Evolutionary conservation across 768 basidiomycete species (phyloP).

Genomic region (Paxillus involutus): DNA sequence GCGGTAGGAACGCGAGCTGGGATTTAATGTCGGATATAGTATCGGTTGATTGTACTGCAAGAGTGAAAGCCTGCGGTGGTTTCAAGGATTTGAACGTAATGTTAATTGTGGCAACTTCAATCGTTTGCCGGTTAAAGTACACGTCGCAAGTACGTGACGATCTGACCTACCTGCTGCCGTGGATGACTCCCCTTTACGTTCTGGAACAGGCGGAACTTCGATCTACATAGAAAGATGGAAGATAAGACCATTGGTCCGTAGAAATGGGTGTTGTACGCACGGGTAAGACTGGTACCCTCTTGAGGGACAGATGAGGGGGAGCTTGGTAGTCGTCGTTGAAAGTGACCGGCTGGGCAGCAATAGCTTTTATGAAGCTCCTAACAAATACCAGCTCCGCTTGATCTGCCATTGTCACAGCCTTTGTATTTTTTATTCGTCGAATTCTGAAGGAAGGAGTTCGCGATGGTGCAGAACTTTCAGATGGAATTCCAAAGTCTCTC

Average conservation of each 20-base stretch:
- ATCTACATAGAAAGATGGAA: slow-evolving; percentile 40
- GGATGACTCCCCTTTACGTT: slow-evolving; percentile 40
- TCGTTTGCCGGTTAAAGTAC: slow-evolving; percentile 9
- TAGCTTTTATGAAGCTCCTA: slow-evolving; percentile 59
- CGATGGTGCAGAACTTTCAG: neutral
- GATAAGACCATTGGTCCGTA: slow-evolving; percentile 1
- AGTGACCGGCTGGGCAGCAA: slow-evolving; percentile 65
- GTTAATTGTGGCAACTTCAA: slow-evolving; percentile 38
- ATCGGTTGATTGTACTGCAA: slow-evolving; percentile 79
- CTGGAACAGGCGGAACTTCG: slow-evolving; percentile 59
- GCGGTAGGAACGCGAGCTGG: slow-evolving; percentile 62
- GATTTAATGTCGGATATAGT: slow-evolving; percentile 79
- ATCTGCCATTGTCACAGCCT: slow-evolving; percentile 47
- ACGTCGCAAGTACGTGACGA: slow-evolving; percentile 1
- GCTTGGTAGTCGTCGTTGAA: slow-evolving; percentile 80
- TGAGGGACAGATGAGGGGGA: slow-evolving; percentile 62
- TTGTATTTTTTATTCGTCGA: slow-evolving; percentile 1
- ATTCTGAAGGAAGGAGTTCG: neutral
- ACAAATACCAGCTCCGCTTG: slow-evolving; percentile 61
- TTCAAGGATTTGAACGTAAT: slow-evolving; percentile 92
- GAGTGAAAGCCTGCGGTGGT: slow-evolving; percentile 72
- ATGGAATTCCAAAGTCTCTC: neutral
- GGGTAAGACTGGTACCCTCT: slow-evolving; percentile 66
- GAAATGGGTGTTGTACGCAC: slow-evolving; percentile 38
- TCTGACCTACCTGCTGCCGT: slow-evolving; percentile 29